phyloP scores from a whole-genome alignment of 768 basidiomycete genomes.

The Pleurotus ostreatus region DNA sequence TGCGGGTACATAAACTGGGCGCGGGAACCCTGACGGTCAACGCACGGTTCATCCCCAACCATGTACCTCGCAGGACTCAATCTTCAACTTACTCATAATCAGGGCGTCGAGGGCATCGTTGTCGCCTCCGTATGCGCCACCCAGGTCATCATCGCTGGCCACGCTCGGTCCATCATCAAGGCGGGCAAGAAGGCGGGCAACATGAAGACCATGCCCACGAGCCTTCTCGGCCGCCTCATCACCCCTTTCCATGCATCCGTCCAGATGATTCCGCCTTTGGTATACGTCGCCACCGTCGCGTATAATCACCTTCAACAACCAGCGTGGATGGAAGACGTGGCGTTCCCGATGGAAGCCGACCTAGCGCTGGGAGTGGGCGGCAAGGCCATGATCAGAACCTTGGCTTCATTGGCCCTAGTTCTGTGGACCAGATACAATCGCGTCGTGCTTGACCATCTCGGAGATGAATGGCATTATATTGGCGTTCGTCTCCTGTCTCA shows the following conservation, averaged over 20 bases:
- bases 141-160: background rate
- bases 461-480: constrained; percentile 26
- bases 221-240: constrained; percentile 22
- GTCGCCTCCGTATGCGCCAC: constrained; percentile 5
- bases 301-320: constrained; percentile 29
- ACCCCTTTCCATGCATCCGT: constrained; percentile 22
- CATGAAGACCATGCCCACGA: constrained; percentile 12
- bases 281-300: constrained; percentile 22
- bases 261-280: constrained; percentile 18
- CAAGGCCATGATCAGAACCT: constrained; percentile 21
- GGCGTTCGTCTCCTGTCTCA: constrained; percentile 17
- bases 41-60: no score
- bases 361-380: constrained; percentile 15
- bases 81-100: constrained; percentile 14
- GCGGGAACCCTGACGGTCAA: no score
- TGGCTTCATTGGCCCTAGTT: constrained; percentile 21
- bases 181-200: constrained; percentile 14
- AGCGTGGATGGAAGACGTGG: constrained; percentile 25
- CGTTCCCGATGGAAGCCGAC: constrained; percentile 16
- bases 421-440: constrained; percentile 13
- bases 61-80: constrained; percentile 21
- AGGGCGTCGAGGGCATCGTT: constrained; percentile 19
- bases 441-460: constrained; percentile 15
- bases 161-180: background rate
- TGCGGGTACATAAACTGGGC: no score